phyloP scores from a whole-genome alignment of 768 basidiomycete species.

The Gyrodon lividus region DNA sequence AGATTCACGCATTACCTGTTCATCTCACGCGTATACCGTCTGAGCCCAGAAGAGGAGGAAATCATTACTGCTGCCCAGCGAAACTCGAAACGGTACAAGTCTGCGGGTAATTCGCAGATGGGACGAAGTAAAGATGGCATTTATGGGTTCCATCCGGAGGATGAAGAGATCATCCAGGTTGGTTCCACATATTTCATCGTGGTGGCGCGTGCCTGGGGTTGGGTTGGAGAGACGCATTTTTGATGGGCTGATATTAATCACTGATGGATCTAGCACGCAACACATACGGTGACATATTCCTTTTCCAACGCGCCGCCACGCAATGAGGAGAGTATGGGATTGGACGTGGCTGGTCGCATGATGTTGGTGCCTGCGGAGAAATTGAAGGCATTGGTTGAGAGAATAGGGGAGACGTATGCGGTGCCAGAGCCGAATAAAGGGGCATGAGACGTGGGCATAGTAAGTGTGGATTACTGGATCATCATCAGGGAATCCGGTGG shows the following conservation, averaged over 20 bases:
- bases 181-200: neutral
- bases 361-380: constrained; percentile 55
- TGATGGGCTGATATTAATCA: neutral
- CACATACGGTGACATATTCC: constrained; percentile 32
- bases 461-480: too few species aligned
- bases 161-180: constrained; percentile 70
- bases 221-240: neutral
- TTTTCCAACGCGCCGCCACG: constrained; percentile 55
- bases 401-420: constrained; percentile 37
- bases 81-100: constrained; percentile 38
- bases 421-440: neutral
- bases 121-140: constrained; percentile 45
- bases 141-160: constrained; percentile 85
- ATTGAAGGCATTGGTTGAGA: constrained; percentile 41
- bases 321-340: constrained; percentile 66
- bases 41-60: constrained; percentile 67
- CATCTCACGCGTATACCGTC: constrained; percentile 75
- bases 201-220: neutral
- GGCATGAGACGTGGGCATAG: too few species aligned
- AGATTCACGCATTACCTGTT: constrained; percentile 73
- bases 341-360: constrained; percentile 65
- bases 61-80: constrained; percentile 42
- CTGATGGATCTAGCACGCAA: constrained; percentile 16
- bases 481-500: too few species aligned
- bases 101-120: constrained; percentile 19